Evolutionary conservation across 2,329 filamentous ascomycete genomes (phyloP).

Genomic region (Ophidiomyces ophidiicola): DNA sequence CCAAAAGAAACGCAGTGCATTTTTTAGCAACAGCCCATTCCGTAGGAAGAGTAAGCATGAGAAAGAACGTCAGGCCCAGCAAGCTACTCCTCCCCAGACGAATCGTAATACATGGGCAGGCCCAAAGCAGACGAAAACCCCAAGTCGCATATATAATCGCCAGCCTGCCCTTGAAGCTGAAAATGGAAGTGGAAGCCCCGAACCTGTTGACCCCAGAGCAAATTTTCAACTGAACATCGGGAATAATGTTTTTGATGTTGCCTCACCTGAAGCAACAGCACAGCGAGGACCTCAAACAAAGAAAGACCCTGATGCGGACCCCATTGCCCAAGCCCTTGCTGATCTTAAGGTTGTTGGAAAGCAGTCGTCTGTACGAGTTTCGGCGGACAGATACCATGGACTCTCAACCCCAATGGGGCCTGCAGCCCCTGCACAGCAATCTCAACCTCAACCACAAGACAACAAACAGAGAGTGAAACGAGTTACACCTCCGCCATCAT

Average conservation of each 20-base stretch:
- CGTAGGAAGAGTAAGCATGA: constrained; percentile 75
- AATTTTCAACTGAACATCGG: constrained; percentile 89
- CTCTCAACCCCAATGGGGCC: constrained; percentile 64
- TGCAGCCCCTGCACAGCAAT: constrained; percentile 19
- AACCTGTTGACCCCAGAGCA: constrained; percentile 80
- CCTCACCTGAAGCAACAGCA: constrained; percentile 53
- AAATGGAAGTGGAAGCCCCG: constrained; percentile 47
- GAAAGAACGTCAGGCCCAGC: constrained; percentile 42
- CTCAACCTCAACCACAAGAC: constrained; percentile 16
- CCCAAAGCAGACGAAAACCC: constrained; percentile 32
- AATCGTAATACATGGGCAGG: constrained; percentile 44
- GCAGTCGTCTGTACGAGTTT: constrained; percentile 67
- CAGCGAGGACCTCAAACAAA: constrained; percentile 29
- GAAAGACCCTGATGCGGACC: constrained; percentile 57
- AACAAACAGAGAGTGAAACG: constrained; percentile 42
- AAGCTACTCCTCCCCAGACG: constrained; percentile 28
- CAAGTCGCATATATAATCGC: constrained; percentile 20
- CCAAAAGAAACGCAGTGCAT: constrained; percentile 62
- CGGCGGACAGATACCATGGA: constrained; percentile 93
- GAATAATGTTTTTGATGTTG: constrained; percentile 90
- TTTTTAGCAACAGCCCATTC: constrained; percentile 91
- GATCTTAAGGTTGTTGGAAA: constrained; percentile 83
- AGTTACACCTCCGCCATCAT: constrained; percentile 75
- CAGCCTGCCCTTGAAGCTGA: constrained; percentile 18
- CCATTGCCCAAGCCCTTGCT: constrained; percentile 81